Evolutionary conservation across 805 yeast genomes (phyloP), one percentile per base, ranked within the genome.

Genomic region (Lipomyces anomalus): DNA sequence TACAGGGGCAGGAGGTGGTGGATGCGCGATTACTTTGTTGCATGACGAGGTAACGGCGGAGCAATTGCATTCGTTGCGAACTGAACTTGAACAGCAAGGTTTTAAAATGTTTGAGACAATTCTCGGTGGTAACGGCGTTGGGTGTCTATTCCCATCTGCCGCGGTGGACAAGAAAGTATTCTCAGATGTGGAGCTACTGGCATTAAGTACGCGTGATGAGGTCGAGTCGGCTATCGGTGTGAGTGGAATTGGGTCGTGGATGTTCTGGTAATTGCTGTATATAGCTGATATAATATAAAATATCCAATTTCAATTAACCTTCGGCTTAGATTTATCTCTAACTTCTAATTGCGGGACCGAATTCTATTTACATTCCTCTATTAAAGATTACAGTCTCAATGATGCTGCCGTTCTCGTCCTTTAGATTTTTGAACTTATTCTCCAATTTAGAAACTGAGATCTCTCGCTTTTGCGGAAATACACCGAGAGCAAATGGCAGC

Each of bases 1-100:
- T 44, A 92, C 98, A 0, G 98, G 98, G 35, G 98, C 98, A 0
- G 98, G 98, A 29, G 98, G 98, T 18, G 98, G 98, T 41, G 98
- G 98, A 1, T 92, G 98, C 70, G 95, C 97, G 7, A 82, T 92
- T 45, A 92, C 97, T 0, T 66, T 92, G 32, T 70, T 89, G 13
- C 55, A 57, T 16, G 78, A 74, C 34, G 70, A 67, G 2, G 66
- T 63, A 1, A 56, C 57, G 1, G 69, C 63, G 17, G 64, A 61
- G 3, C 59, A 60, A 16, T 61, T 75, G 5, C 57, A 59, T 1
- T 64, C 64, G 21, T 59, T 67, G 28, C 53, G 58, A 13, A 58
- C 55, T 17, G 56, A 72, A 29, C 62, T 68, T 7, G 60, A 65
- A 3, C 71, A 73, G 20, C 61, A 64, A 4, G 84, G 85, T 0